phyloP scores from a whole-genome alignment of 2,329 filamentous ascomycete species.

The Echinosphaeria canescens region DNA sequence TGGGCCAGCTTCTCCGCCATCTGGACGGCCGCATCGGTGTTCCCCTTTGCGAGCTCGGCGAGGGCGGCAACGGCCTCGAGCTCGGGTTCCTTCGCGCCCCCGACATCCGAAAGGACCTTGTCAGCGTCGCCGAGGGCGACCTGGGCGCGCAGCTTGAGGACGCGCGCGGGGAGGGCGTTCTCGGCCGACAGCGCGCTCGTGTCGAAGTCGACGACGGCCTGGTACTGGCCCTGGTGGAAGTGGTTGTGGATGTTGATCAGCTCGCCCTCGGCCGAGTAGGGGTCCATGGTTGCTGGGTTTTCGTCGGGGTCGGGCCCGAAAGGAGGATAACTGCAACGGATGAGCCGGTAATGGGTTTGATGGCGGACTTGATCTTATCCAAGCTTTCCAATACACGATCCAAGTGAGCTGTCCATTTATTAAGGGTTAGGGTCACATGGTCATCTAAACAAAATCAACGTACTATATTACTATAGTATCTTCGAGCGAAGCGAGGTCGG shows the following conservation, averaged over 20 bases:
- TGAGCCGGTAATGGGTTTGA: no score
- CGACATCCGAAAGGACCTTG: constrained; percentile 47
- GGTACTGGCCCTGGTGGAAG: constrained; percentile 68
- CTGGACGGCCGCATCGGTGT: constrained; percentile 37
- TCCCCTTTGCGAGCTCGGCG: constrained; percentile 41
- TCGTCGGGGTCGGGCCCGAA: background rate
- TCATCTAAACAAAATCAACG: no score
- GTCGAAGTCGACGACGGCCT: constrained; percentile 71
- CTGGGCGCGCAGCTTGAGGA: constrained; percentile 64
- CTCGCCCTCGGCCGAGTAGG: constrained; percentile 50
- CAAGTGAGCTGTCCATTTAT: no score
- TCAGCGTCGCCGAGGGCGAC: constrained; percentile 63
- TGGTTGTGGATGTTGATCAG: constrained; percentile 49
- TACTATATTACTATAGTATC: no score
- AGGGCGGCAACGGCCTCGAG: constrained; percentile 57
- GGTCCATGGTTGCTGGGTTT: constrained; percentile 28
- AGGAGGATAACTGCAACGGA: no score
- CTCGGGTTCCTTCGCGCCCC: constrained; percentile 43
- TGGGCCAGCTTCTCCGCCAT: constrained; percentile 45
- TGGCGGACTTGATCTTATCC: no score
- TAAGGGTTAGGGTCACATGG: no score
- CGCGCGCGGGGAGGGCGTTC: constrained; percentile 54
- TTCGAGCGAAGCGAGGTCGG: no score
- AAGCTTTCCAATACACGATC: no score
- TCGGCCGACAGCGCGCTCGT: constrained; percentile 55